These are phyloP conservation scores for Groenewaldozyma salmanticensis DNA, from an alignment of 805 yeast species.

Conservation along the genomic window DNA sequence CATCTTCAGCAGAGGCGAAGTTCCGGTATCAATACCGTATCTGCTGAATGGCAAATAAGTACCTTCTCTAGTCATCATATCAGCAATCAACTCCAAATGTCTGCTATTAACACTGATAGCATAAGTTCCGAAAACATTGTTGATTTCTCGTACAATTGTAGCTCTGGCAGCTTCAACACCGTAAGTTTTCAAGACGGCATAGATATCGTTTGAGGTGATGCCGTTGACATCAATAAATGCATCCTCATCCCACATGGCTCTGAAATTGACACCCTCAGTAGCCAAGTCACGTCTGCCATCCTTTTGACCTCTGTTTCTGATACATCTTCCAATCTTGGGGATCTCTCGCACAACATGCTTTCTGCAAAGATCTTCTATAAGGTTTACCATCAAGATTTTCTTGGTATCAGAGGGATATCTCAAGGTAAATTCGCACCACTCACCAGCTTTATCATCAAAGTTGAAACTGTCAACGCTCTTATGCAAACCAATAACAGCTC, in stretches of 20 bases:
- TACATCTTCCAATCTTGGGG: slow-evolving; percentile 84
- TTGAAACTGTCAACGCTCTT: slow-evolving; percentile 67
- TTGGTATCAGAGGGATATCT: slow-evolving; percentile 79
- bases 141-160: slow-evolving; percentile 92
- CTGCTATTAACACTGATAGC: slow-evolving; percentile 89
- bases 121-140: slow-evolving; percentile 90
- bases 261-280: slow-evolving; percentile 97
- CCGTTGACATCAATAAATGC: slow-evolving; percentile 85
- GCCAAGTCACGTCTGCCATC: slow-evolving; percentile 70
- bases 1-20: slow-evolving; percentile 97
- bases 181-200: slow-evolving; percentile 79
- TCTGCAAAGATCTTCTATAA: slow-evolving; percentile 86
- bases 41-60: slow-evolving; percentile 93
- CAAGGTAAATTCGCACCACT: slow-evolving; percentile 87
- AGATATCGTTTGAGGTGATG: slow-evolving; percentile 85
- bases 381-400: slow-evolving; percentile 93
- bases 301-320: slow-evolving; percentile 54
- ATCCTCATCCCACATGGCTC: slow-evolving; percentile 97
- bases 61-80: slow-evolving; percentile 99
- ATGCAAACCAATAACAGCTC: slow-evolving; percentile 66
- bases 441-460: slow-evolving; percentile 81
- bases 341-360: slow-evolving; percentile 88
- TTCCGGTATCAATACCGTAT: slow-evolving; percentile 93
- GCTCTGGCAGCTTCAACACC: slow-evolving; percentile 99
- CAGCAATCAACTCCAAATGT: slow-evolving; percentile 94